phyloP scores from a whole-genome alignment of 768 basidiomycete genomes.

The Mycena belliarum region DNA sequence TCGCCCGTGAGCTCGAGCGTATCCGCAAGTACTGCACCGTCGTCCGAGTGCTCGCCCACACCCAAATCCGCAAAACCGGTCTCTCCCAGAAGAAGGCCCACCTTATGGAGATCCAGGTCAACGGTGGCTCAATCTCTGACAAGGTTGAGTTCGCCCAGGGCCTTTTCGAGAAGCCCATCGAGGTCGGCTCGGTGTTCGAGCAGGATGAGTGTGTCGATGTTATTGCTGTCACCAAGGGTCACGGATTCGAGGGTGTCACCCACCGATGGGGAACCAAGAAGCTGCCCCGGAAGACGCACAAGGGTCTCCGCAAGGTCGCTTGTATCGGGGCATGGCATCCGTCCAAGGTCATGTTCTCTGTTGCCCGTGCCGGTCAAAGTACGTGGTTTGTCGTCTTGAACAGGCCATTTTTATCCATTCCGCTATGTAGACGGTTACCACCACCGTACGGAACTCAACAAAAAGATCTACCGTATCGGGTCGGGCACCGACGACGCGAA shows the following conservation, averaged over 20 bases:
- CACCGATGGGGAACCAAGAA: slow-evolving; percentile 99
- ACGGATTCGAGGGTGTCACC: slow-evolving; percentile 99
- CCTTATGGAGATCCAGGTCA: slow-evolving; percentile 99
- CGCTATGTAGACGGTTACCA: slow-evolving; percentile 77
- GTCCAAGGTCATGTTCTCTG: slow-evolving; percentile 99
- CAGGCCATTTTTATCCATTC: slow-evolving; percentile 2
- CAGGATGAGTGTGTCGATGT: slow-evolving; percentile 96
- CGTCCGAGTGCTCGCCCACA: slow-evolving; percentile 98
- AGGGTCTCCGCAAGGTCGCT: slow-evolving; percentile 99
- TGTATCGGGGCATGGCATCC: slow-evolving; percentile 99
- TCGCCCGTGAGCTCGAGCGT: slow-evolving; percentile 95
- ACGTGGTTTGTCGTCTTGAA: slow-evolving; percentile 34
- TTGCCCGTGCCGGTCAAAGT: slow-evolving; percentile 99
- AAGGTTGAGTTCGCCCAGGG: slow-evolving; percentile 95
- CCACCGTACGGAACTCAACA: slow-evolving; percentile 97
- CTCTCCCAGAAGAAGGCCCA: slow-evolving; percentile 99
- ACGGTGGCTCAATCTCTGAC: slow-evolving; percentile 93
- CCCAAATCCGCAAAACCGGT: slow-evolving; percentile 97
- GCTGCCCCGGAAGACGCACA: slow-evolving; percentile 98
- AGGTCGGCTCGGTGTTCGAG: slow-evolving; percentile 86
- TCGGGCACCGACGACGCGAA: slow-evolving; percentile 74
- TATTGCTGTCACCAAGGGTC: slow-evolving; percentile 98
- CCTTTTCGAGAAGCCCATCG: slow-evolving; percentile 95
- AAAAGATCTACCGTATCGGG: slow-evolving; percentile 97
- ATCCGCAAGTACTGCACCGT: slow-evolving; percentile 99